Evolutionary conservation across 306 rosid species (phyloP).

Genomic region (Castanospermum australe): DNA sequence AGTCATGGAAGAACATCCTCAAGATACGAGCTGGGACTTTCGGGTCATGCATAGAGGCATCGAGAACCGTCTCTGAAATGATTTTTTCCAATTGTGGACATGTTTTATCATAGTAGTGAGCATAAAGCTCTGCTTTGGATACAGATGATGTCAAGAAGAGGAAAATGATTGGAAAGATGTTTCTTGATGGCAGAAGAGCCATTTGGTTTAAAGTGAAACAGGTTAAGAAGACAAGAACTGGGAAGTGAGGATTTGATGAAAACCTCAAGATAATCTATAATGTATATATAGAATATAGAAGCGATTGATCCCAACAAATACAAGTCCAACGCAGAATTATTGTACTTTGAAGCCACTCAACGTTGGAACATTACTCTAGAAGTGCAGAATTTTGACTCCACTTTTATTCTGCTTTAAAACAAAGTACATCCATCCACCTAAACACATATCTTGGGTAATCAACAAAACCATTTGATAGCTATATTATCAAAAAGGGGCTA

Average conservation of each 20-base stretch:
- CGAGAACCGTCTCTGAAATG: conserved; percentile 51
- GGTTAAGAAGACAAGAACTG: neutral
- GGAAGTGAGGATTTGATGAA: conserved; percentile 17
- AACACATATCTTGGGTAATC: conserved; percentile 7
- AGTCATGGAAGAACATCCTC: conserved; percentile 82
- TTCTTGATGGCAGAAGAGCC: conserved; percentile 36
- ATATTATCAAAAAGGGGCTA: neutral
- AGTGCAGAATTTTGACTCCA: conserved; percentile 37
- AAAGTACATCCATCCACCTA: conserved; percentile 45
- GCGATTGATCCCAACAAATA: neutral
- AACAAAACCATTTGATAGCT: conserved; percentile 7
- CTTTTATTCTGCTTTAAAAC: conserved; percentile 40
- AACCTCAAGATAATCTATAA: neutral
- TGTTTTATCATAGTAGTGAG: conserved; percentile 45
- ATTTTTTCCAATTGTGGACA: conserved; percentile 67
- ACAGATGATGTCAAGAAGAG: conserved; percentile 25
- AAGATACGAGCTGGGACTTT: conserved; percentile 71
- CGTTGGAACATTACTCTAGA: conserved; percentile 14
- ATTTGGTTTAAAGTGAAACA: conserved; percentile 23
- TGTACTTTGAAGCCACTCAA: conserved; percentile 66
- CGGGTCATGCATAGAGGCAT: conserved; percentile 56
- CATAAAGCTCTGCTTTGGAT: conserved; percentile 40
- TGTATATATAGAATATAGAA: conserved; percentile 29
- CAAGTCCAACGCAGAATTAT: neutral
- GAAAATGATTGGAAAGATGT: neutral